Evolutionary conservation across 306 rosid genomes (phyloP).

Genomic region (Coriaria nepalensis): DNA sequence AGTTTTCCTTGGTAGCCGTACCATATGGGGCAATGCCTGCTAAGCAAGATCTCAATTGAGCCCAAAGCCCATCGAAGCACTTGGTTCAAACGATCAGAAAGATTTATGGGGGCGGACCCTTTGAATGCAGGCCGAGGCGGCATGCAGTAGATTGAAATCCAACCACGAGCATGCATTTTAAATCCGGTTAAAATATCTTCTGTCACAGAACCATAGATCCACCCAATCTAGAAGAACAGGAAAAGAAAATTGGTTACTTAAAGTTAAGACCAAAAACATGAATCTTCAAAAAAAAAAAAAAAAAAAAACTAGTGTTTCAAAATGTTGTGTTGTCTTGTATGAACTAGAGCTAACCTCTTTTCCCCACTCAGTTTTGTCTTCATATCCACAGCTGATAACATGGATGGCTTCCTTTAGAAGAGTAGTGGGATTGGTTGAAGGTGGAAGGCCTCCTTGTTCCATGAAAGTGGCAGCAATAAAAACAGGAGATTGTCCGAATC

Average conservation of each 20-base stretch:
- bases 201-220: constrained; percentile 99
- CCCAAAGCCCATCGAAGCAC: constrained; percentile 99
- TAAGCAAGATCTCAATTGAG: constrained; percentile 89
- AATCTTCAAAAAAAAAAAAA: background rate
- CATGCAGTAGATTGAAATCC: constrained; percentile 97
- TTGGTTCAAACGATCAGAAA: constrained; percentile 95
- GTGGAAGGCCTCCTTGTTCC: constrained; percentile 99
- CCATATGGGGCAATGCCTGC: constrained; percentile 99
- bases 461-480: constrained; percentile 94
- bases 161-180: constrained; percentile 99
- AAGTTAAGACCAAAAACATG: background rate
- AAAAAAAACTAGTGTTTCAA: too few relatives aligned
- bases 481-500: constrained; percentile 97
- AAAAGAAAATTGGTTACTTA: constrained; percentile 5
- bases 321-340: too few relatives aligned
- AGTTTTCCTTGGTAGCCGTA: constrained; percentile 88
- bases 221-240: constrained; percentile 64
- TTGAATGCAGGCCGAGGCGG: constrained; percentile 97
- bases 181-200: constrained; percentile 99
- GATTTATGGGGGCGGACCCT: constrained; percentile 99
- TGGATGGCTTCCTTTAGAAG: constrained; percentile 98
- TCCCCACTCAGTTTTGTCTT: constrained; percentile 98
- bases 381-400: constrained; percentile 97
- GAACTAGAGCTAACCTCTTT: constrained; percentile 50
- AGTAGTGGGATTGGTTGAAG: constrained; percentile 90